Percentiles rank a stretch among this genome's conserved stretches.
These are phyloP conservation scores for Henningerozyma blattae DNA, from an alignment of 805 yeast species.

Conservation along the genomic window DNA sequence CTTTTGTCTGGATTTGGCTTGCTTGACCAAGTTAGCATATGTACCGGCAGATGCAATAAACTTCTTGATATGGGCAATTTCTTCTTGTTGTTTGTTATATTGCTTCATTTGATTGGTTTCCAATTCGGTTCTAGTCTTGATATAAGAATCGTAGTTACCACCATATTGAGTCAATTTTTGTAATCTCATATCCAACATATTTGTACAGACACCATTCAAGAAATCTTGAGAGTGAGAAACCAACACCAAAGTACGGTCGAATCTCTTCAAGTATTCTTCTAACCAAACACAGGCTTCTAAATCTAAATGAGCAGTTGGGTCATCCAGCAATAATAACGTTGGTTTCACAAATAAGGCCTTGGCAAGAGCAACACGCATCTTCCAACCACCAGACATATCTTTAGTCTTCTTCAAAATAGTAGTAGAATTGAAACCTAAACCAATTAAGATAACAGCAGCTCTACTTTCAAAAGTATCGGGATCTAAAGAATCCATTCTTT, in stretches of 20 bases:
- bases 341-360: slow-evolving; percentile 98
- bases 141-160: slow-evolving; percentile 97
- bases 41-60: slow-evolving; percentile 99
- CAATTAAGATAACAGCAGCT: slow-evolving; percentile 90
- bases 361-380: slow-evolving; percentile 98
- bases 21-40: slow-evolving; percentile 95
- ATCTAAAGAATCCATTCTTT: slow-evolving; percentile 92
- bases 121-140: slow-evolving; percentile 85
- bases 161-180: slow-evolving; percentile 68
- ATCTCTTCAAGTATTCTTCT: slow-evolving; percentile 92
- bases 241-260: slow-evolving; percentile 83
- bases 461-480: slow-evolving; percentile 92
- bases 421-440: slow-evolving; percentile 86
- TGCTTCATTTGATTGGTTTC: slow-evolving; percentile 98
- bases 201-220: slow-evolving; percentile 96
- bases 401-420: slow-evolving; percentile 91
- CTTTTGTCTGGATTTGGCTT: slow-evolving; percentile 98
- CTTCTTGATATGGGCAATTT: slow-evolving; percentile 94
- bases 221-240: slow-evolving; percentile 99
- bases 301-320: slow-evolving; percentile 99
- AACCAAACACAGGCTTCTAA: slow-evolving; percentile 99
- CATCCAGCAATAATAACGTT: slow-evolving; percentile 85
- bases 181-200: slow-evolving; percentile 95
- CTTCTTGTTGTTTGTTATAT: slow-evolving; percentile 95
- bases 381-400: slow-evolving; percentile 99